Base-by-base conservation (phyloP, 1,284 basidiomycete species). In the Apiotrichum domesticum region DNA sequence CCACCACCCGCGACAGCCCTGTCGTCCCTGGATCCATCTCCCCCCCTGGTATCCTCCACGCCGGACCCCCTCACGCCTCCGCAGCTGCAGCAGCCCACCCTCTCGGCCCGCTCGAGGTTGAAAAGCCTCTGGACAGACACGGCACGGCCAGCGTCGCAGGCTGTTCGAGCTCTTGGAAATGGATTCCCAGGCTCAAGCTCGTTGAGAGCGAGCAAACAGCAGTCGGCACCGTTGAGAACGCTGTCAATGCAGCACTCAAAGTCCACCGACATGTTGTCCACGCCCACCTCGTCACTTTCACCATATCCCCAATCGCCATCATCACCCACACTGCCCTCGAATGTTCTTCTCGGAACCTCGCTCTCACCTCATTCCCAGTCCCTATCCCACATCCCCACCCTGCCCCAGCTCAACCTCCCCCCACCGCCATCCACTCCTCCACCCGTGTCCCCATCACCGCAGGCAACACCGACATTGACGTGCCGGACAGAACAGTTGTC, bases 81-180 rank as follows among this genome's bases (percentile, higher is more conserved):
- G 15, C 46, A 33, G 4, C n/a, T 6, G 14, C 9, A 15, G 21
- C 37, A 39, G 21, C 21, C 21, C 21, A 21, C 51, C 4, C 4
- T 6, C 13, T 14, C 41, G 29, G 15, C 50, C 13, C 51, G 51
- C 11, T 8, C 35, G 6, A 35, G 42, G 44, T 10, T 52, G 11
- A 52, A 15, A 29, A 45, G 34, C 9, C 46, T 54, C 6, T 33
- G 47, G 9, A 34, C 46, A 3, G 52, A 54, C 7, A 41, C 40
- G 13, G 21, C 51, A n/a, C 34, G 51, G 5, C 51, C 51, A 3
- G 51, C 51, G 4, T 37, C 51, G 9, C 34, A 52, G 15, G 43
- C 51, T 14, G 43, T 50, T 10, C 47, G 47, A 4, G 43, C 51
- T 6, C 29, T 53, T 3, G 56, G 56, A 6, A 52, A 57, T 54